Evolutionary conservation across 73 alveolate species (phyloP), one percentile per base, ranked within the genome.

Genomic region (Symbiodinium pilosum): DNA sequence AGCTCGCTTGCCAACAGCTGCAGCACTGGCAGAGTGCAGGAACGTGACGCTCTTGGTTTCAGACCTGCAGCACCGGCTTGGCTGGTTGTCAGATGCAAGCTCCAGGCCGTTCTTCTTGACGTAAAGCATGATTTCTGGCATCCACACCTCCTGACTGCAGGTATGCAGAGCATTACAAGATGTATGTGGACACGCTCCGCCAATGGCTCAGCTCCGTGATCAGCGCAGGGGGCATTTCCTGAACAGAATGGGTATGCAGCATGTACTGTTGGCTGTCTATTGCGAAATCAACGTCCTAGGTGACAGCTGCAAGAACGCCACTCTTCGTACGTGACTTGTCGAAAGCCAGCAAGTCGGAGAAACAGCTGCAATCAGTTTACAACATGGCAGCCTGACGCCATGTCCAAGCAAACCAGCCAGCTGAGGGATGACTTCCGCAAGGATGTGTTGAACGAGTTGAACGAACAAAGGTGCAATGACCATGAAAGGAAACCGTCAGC

Each of bases 41-140:
- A 34, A 51, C 59, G 52, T 86, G 77, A 86, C 93, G 38, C 44
- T 44, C n/a, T 52, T 86, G 52, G 93, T 86, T 32, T 16, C 51
- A 51, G 83, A 47, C 9, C 93, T 86, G 38, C 93, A 86, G 41
- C 93, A 51, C 14, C 93, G 93, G 28, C 83, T 86, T 39, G 32
- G 40, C 40, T 30, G 59, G 52, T 83, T 86, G 4, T 44, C 51
- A 9, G 52, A 43, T 32, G 83, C 93, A 30, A 56, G 93, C 36
- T n/a, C 41, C 32, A 86, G 93, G 93, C 51, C 43, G n/a, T 18
- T 38, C 11, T n/a, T n/a, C 85, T 1, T 0, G 18, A 41, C 12
- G 47, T 16, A 36, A 36, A 71, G n/a, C n/a, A n/a, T n/a, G n/a
- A n/a, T n/a, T n/a, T n/a, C n/a, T n/a, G n/a, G n/a, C n/a, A n/a